Evolutionary conservation across 2,329 filamentous ascomycete genomes (phyloP).

Genomic region (Penicillium sclerotiorum): DNA sequence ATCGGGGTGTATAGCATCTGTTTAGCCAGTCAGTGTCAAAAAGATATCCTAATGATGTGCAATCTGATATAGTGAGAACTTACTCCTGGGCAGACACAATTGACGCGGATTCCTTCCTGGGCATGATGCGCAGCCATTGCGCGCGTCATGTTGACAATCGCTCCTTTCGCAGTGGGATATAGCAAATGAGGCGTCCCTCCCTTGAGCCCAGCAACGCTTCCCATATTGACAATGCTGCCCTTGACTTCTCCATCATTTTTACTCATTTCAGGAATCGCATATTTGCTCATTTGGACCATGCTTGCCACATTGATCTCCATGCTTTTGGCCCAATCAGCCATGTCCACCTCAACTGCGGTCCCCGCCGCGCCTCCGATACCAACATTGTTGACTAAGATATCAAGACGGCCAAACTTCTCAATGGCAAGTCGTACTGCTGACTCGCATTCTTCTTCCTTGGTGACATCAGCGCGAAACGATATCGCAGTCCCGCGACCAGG

Average conservation of each 20-base stretch:
- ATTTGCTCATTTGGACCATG: slow-evolving; percentile 67
- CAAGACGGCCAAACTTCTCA: slow-evolving; percentile 56
- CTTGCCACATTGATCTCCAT: slow-evolving; percentile 65
- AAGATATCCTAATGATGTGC: not conserved
- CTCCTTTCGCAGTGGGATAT: slow-evolving; percentile 58
- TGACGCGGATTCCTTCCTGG: slow-evolving; percentile 54
- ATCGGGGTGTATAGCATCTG: slow-evolving; percentile 59
- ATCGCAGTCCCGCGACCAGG: slow-evolving; percentile 37
- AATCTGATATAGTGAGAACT: too few relatives aligned
- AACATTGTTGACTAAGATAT: slow-evolving; percentile 68
- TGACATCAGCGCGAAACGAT: slow-evolving; percentile 55
- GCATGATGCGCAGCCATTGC: slow-evolving; percentile 61
- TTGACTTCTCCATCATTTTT: slow-evolving; percentile 52
- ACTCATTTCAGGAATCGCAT: slow-evolving; percentile 62
- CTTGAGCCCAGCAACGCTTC: slow-evolving; percentile 56
- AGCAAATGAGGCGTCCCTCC: slow-evolving; percentile 57
- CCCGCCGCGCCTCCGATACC: slow-evolving; percentile 63
- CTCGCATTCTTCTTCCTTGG: slow-evolving; percentile 55
- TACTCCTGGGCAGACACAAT: slow-evolving; percentile 57
- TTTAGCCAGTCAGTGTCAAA: not conserved
- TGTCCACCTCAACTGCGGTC: slow-evolving; percentile 63
- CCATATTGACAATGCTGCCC: slow-evolving; percentile 56
- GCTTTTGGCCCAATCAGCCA: slow-evolving; percentile 58
- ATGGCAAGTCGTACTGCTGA: slow-evolving; percentile 41
- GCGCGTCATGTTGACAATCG: slow-evolving; percentile 59